A percentile compares a stretch with the other conserved stretches of the same genome.
Conservation (phyloP, 2,329 filamentous ascomycete genomes). For the Pestalotiopsis sp. region DNA sequence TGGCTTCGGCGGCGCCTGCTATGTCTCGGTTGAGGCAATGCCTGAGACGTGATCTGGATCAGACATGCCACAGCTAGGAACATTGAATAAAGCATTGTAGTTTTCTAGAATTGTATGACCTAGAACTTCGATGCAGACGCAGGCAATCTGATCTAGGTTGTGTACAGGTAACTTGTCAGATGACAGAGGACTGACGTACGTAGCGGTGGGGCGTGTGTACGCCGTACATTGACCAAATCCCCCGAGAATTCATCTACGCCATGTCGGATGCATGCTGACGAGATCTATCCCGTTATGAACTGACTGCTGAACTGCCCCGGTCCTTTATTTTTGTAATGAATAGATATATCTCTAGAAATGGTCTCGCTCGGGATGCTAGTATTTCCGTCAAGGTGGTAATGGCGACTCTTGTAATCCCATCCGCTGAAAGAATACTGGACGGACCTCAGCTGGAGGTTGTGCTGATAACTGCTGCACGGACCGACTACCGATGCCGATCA, state of each 20-base stretch:
- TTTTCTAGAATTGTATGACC: background rate
- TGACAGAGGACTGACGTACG: no score
- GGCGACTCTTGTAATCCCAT: background rate
- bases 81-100: background rate
- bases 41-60: background rate
- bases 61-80: background rate
- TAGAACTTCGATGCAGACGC: background rate
- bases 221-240: no score
- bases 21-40: background rate
- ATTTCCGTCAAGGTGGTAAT: background rate
- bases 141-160: no score
- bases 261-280: no score
- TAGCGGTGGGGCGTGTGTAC: no score
- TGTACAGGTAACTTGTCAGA: no score
- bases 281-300: no score
- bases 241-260: no score
- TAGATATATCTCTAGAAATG: no score
- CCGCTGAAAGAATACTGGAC: background rate
- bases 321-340: no score
- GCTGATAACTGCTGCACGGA: background rate
- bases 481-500: constrained; percentile 2
- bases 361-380: background rate
- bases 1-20: background rate
- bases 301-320: no score
- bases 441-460: background rate